Conservation (phyloP, 2,329 filamentous ascomycete genomes). For the Ramichloridium luteum region DNA sequence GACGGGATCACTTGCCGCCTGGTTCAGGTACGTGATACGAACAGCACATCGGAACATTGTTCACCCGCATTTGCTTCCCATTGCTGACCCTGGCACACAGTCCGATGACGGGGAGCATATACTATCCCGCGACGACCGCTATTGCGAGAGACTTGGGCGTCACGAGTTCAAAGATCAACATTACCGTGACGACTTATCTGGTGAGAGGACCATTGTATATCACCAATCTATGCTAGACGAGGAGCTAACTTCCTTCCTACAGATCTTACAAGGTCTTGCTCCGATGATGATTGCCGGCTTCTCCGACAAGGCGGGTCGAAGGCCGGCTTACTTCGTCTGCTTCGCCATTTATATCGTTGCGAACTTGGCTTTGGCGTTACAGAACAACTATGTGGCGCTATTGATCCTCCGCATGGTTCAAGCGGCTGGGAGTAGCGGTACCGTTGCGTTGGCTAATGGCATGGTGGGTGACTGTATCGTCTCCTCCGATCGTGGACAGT, state of each 20-base stretch:
- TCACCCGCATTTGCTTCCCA: no score
- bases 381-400: slow-evolving; percentile 32
- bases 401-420: slow-evolving; percentile 51
- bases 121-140: slow-evolving; percentile 26
- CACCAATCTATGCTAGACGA: slow-evolving; percentile 1
- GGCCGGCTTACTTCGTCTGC: slow-evolving; percentile 23
- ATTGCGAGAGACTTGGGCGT: slow-evolving; percentile 30
- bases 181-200: slow-evolving; percentile 41
- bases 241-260: slow-evolving; percentile 1
- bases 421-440: slow-evolving; percentile 53
- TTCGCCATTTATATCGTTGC: slow-evolving; percentile 24
- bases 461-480: slow-evolving; percentile 62
- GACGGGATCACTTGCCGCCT: slow-evolving; percentile 17
- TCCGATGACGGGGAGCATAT: slow-evolving; percentile 28
- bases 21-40: slow-evolving; percentile 14
- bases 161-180: slow-evolving; percentile 33
- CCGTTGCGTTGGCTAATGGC: slow-evolving; percentile 57
- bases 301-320: slow-evolving; percentile 21
- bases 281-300: slow-evolving; percentile 23
- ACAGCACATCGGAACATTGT: no score
- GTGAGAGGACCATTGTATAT: no score
- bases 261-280: slow-evolving; percentile 23
- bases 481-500: slow-evolving; percentile 57
- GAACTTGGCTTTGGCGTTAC: slow-evolving; percentile 25
- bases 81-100: no score